Base-by-base conservation (phyloP, 495 filamentous ascomycete genomes). In the Evernia prunastri region DNA sequence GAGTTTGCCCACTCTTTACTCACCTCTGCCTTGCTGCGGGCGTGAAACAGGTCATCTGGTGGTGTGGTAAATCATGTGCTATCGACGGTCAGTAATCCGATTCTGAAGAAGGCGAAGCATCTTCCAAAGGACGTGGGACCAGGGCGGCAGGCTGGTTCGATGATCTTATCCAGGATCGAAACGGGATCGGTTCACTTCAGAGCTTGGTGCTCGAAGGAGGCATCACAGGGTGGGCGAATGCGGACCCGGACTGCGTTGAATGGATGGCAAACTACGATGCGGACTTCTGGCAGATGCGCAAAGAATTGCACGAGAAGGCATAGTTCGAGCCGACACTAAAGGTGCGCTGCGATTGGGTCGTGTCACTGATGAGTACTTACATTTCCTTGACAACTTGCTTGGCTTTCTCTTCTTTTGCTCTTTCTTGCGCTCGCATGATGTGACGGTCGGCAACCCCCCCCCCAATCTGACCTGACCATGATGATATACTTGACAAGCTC, bases 141-240 rank as follows among this genome's bases (percentile, higher is more conserved):
- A 77, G 87, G 3, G 81, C 83, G 10, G 81, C 87, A 1, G 78
- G 76, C 11, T 90, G 88, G 88, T 85, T 90, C 71, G 79, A 79
- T 23, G 87, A 89, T 71, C 79, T 85, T 49, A 75, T 89, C 36
- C 67, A 73, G 7, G 74, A 77, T 3, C 68, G 79, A 58, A 65
- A 73, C 1, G 79, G 85, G 62, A n/a, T n/a, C n/a, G 58, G 56
- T 0, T 63, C 66, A 3, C 76, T 89, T 70, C 63, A 82, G 68
- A 89, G 87, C 63, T 61, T 84, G 59, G 77, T 80, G 8, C 77
- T 90, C 2, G 66, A 75, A 18, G 87, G 77, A 0, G 88, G 87
- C 0, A 83, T 90, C 66, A 82, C 80, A 53, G 87, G 85, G 1
- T 90, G 87, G 87, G 86, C n/a, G n/a, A n/a, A n/a, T n/a, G n/a